Evolutionary conservation across 179 eudicot species (phyloP).

Genomic region (Vitellaria paradoxa): DNA sequence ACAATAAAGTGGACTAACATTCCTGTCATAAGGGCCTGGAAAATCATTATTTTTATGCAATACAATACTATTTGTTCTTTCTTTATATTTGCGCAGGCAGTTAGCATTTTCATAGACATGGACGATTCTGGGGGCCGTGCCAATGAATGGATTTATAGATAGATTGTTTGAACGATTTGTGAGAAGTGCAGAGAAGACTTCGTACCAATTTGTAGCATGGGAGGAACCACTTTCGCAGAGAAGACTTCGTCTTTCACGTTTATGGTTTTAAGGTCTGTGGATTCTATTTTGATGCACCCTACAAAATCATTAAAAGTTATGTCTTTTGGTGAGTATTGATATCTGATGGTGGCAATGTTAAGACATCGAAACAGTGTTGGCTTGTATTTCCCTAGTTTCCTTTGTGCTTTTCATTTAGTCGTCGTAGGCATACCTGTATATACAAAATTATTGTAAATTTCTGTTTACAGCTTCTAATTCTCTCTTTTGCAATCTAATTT

Average conservation of each 20-base stretch:
- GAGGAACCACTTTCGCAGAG: background rate
- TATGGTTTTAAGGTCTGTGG: no score
- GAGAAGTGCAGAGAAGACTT: background rate
- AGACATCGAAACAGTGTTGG: no score
- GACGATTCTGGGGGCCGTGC: slow-evolving; percentile 94
- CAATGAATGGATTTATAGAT: slow-evolving; percentile 96
- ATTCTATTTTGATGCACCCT: no score
- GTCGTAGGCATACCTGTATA: background rate
- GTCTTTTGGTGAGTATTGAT: background rate
- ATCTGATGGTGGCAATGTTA: no score
- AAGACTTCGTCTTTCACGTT: background rate
- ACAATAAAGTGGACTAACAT: background rate
- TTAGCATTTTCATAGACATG: slow-evolving; percentile 82
- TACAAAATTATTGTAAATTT: background rate
- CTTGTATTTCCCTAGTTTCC: background rate
- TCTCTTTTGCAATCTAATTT: slow-evolving; percentile 3
- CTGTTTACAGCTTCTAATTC: background rate
- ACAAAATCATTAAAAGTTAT: background rate
- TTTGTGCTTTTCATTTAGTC: background rate
- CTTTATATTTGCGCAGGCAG: slow-evolving; percentile 46
- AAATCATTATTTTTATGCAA: no score
- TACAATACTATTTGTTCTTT: background rate
- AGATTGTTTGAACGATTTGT: slow-evolving; percentile 10
- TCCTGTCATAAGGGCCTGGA: no score
- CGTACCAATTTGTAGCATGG: background rate